phyloP scores from a whole-genome alignment of 371 early-diverging fungal species.

The Blakeslea trispora region DNA sequence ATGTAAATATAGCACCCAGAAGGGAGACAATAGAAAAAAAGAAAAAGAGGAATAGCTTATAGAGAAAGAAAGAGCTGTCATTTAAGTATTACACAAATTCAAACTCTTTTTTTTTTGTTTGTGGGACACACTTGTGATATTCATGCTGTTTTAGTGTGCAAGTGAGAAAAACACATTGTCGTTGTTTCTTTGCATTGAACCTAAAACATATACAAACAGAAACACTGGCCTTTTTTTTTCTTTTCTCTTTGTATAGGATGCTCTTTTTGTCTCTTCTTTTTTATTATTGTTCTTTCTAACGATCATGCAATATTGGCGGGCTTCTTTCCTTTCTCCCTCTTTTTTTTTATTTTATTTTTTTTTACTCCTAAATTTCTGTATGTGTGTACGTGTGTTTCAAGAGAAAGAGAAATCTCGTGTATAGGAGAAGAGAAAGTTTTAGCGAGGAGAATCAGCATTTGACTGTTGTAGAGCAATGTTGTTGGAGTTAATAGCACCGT shows the following conservation, averaged over 20 bases:
- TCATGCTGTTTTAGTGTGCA: background rate
- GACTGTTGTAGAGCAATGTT: constrained; percentile 25
- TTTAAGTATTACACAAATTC: background rate
- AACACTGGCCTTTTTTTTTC: background rate
- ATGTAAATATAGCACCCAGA: constrained; percentile 2
- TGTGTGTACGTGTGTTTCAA: constrained; percentile 6
- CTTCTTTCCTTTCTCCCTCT: background rate
- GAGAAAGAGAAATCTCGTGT: background rate
- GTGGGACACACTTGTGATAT: background rate
- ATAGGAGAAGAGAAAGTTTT: background rate
- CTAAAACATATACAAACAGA: background rate
- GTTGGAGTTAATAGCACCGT: constrained; percentile 40
- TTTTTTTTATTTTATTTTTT: background rate
- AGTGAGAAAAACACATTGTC: too few relatives aligned
- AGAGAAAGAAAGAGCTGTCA: background rate
- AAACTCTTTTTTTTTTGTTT: background rate
- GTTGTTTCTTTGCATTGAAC: too few relatives aligned
- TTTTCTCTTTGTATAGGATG: background rate
- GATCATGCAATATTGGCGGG: background rate
- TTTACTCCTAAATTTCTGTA: background rate
- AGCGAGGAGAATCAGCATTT: constrained; percentile 22
- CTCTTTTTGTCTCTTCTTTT: background rate
- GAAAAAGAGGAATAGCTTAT: background rate
- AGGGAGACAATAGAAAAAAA: background rate
- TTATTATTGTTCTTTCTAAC: background rate